Evolutionary conservation across 176 grass and related monocot genomes (phyloP), one percentile per base, ranked within the genome.

Genomic region (Saccharum spontaneum): DNA sequence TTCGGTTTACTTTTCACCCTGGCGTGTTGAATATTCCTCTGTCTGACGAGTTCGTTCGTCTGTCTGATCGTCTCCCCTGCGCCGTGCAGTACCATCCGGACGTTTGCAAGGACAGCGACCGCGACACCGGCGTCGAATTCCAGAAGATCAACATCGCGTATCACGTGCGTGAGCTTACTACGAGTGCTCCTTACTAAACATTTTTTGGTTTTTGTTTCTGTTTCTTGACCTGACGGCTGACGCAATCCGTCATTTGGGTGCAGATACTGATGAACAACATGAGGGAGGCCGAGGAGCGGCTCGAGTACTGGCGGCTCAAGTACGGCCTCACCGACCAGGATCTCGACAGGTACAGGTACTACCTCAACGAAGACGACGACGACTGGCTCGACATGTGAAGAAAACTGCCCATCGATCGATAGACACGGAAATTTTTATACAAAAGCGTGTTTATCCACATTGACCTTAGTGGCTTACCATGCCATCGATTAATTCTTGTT

Each of bases 141-240:
- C 79, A 83, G 88, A 14, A 75, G 74, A 90, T 90, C 79, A 90
- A 67, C 74, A 37, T 48, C 10, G 88, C 88, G 3, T 90, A 90
- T 18, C 88, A 85, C 46, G 83, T 85, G 78, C 62, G 73, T 85
- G 10, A 40, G 13, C 23, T 26, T 33, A 12, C 7, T 37, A 6
- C 49, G 36, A 37, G 36, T 17, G 5, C 48, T 50, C 4, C 4
- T 5, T 8, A 5, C 45, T 20, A 2, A 3, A 57, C 17, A 20
- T 20, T 57, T 57, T 48, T 14, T 36, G 34, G 34, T 13, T 14
- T 8, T 22, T 57, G 52, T 22, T 57, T 22, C 18, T 57, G 52
- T 57, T 57, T 57, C 52, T 57, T 57, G 18, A 0, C 18, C 52
- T 22, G 0, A 57, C 6, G 6, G 52, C 52, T 57, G 52, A 57